A percentile compares a stretch with the other conserved stretches of the same genome.
These are phyloP conservation scores for Alternaria dauci DNA, from an alignment of 2,329 filamentous ascomycete species.

Conservation along the genomic window DNA sequence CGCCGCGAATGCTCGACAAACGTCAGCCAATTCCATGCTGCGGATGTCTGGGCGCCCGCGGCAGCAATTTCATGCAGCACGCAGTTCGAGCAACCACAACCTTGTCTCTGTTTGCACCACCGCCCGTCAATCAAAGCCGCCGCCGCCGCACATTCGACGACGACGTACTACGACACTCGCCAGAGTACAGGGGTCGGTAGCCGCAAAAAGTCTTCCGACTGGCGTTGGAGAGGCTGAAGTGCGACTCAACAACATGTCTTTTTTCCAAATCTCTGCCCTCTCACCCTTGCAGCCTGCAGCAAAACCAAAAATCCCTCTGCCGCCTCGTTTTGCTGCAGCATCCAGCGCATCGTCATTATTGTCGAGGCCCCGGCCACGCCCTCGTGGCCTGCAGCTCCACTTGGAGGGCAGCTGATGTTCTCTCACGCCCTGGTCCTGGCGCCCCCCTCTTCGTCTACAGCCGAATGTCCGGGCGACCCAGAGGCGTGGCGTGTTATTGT, in stretches of 20 bases:
- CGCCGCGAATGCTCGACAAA: neutral
- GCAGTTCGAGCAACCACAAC: constrained; percentile 33
- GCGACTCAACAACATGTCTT: constrained; percentile 5
- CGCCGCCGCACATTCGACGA: constrained; percentile 12
- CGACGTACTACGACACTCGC: constrained; percentile 3
- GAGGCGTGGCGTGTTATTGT: constrained; percentile 13
- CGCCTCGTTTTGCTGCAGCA: constrained; percentile 22
- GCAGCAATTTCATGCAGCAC: constrained; percentile 28
- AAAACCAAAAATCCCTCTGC: neutral
- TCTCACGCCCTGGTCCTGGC: constrained; percentile 26
- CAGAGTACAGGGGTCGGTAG: constrained; percentile 7
- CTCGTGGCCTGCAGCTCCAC: constrained; percentile 24
- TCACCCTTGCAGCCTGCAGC: neutral
- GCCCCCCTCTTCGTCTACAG: constrained; percentile 23
- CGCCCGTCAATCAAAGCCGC: constrained; percentile 33
- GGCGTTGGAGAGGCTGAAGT: neutral
- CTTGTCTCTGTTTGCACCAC: constrained; percentile 40
- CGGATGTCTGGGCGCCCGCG: constrained; percentile 22
- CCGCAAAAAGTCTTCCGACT: constrained; percentile 9
- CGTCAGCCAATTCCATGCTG: constrained; percentile 27
- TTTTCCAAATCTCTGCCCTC: neutral
- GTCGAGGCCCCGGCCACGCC: constrained; percentile 28
- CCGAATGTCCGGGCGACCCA: constrained; percentile 20
- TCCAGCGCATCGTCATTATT: constrained; percentile 28
- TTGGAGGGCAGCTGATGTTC: constrained; percentile 33